Evolutionary conservation across 441 rosid genomes (phyloP).

Genomic region (Croton setiger): DNA sequence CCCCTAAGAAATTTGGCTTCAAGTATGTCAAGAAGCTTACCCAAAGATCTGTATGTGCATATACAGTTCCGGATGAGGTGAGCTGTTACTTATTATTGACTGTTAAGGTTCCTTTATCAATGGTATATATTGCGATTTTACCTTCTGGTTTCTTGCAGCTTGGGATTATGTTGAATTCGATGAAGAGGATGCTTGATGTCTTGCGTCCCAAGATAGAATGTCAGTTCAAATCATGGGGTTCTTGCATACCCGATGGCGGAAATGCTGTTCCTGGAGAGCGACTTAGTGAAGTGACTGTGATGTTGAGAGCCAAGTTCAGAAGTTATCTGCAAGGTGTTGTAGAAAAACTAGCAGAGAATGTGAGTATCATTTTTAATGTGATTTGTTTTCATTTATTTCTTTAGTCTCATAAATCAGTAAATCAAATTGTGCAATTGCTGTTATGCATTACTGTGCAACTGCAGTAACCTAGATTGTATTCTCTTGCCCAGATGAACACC

Average conservation of each 20-base stretch:
- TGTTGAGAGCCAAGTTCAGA: conserved; percentile 93
- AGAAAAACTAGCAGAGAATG: conserved; percentile 90
- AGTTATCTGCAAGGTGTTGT: conserved; percentile 88
- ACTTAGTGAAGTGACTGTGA: conserved; percentile 90
- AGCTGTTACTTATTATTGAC: conserved; percentile 13
- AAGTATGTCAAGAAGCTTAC: conserved; percentile 91
- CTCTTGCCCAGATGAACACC: no score
- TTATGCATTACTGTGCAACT: not conserved
- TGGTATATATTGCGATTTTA: not conserved
- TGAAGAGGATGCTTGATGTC: conserved; percentile 82
- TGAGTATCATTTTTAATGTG: conserved; percentile 37
- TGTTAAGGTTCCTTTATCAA: conserved; percentile 11
- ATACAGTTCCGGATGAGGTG: conserved; percentile 90
- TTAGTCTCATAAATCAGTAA: not conserved
- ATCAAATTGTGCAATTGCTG: not conserved
- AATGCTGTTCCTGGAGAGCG: conserved; percentile 84
- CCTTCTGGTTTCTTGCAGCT: conserved; percentile 40
- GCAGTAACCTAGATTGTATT: not conserved
- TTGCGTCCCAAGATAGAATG: conserved; percentile 73
- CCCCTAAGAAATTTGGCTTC: conserved; percentile 87
- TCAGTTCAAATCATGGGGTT: conserved; percentile 72
- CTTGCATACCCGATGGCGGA: conserved; percentile 74
- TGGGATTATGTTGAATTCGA: conserved; percentile 81
- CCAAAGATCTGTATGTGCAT: conserved; percentile 73
- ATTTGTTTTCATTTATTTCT: not conserved